Conservation (phyloP, 2,329 filamentous ascomycete species). For the Thermothelomyces thermophilus region DNA sequence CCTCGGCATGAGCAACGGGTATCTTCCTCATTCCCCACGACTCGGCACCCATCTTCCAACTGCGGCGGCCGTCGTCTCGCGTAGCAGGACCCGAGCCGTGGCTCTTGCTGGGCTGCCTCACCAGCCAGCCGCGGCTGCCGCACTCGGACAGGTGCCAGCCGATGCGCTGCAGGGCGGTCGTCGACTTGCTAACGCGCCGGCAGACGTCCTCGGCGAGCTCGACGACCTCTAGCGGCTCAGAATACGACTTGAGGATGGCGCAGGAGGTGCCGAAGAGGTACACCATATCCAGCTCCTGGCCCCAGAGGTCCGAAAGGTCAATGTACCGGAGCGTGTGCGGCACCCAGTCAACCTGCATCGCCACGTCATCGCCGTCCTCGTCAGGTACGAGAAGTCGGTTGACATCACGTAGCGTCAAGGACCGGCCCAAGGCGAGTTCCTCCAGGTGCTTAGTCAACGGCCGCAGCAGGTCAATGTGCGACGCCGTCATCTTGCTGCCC, state of each 20-base stretch:
- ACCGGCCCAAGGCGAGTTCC: constrained; percentile 66
- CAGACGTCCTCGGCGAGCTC: constrained; percentile 67
- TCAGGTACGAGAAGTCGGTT: constrained; percentile 56
- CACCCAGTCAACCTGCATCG: constrained; percentile 37
- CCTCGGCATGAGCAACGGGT: constrained; percentile 83
- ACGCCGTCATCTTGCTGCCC: constrained; percentile 61
- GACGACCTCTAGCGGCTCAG: constrained; percentile 66
- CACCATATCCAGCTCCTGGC: constrained; percentile 53
- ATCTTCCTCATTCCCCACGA: constrained; percentile 87
- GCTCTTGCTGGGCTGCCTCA: constrained; percentile 30
- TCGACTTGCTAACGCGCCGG: constrained; percentile 55
- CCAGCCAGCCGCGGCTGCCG: constrained; percentile 59
- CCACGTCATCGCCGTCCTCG: constrained; percentile 29
- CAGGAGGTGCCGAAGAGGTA: constrained; percentile 46
- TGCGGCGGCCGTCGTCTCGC: constrained; percentile 51
- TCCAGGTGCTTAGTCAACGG: constrained; percentile 66
- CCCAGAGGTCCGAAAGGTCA: constrained; percentile 66
- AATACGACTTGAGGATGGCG: constrained; percentile 51
- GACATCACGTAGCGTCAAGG: constrained; percentile 59
- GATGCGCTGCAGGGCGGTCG: constrained; percentile 50
- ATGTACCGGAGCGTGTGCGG: constrained; percentile 64
- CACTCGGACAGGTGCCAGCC: constrained; percentile 70
- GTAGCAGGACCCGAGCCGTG: not conserved
- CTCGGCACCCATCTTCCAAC: constrained; percentile 79
- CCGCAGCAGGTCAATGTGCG: constrained; percentile 57